Evolutionary conservation across 495 filamentous ascomycete species (phyloP).

Genomic region (Penicillium waksmanii): DNA sequence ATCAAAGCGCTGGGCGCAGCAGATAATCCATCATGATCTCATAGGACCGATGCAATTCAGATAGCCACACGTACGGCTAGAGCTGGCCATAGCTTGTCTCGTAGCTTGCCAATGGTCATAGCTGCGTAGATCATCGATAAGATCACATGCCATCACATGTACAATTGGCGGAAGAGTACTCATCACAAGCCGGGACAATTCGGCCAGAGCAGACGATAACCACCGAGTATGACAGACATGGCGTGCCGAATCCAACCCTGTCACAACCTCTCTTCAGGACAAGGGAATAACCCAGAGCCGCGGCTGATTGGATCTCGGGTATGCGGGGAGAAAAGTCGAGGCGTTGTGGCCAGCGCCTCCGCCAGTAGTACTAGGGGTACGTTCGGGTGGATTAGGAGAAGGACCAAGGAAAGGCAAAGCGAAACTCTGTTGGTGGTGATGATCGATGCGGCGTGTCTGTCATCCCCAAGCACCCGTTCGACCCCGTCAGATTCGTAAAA

Average conservation of each 20-base stretch:
- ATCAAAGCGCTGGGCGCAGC: conserved; percentile 1
- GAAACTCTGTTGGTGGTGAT: conserved; percentile 5
- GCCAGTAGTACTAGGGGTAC: too few species aligned
- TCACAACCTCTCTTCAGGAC: background rate
- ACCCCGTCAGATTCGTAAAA: background rate
- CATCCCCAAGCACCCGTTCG: background rate
- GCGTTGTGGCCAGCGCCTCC: background rate
- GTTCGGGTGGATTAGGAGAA: conserved; percentile 16
- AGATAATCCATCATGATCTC: background rate
- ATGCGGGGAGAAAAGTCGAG: background rate
- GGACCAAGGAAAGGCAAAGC: background rate
- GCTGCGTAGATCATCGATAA: background rate
- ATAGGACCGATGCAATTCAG: background rate
- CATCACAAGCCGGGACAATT: conserved; percentile 13
- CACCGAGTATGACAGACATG: background rate
- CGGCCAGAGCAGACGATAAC: conserved; percentile 7
- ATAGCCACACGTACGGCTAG: too few species aligned
- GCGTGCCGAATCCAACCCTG: conserved; percentile 1
- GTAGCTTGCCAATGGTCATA: too few species aligned
- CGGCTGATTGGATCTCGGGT: conserved; percentile 18
- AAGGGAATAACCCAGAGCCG: conserved; percentile 7
- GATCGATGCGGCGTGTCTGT: conserved; percentile 2
- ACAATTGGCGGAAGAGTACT: conserved; percentile 1
- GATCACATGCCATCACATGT: conserved; percentile 23
- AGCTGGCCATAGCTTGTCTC: too few species aligned